These are phyloP conservation scores for Asterophora parasitica DNA, from an alignment of 768 basidiomycete species.

Conservation along the genomic window DNA sequence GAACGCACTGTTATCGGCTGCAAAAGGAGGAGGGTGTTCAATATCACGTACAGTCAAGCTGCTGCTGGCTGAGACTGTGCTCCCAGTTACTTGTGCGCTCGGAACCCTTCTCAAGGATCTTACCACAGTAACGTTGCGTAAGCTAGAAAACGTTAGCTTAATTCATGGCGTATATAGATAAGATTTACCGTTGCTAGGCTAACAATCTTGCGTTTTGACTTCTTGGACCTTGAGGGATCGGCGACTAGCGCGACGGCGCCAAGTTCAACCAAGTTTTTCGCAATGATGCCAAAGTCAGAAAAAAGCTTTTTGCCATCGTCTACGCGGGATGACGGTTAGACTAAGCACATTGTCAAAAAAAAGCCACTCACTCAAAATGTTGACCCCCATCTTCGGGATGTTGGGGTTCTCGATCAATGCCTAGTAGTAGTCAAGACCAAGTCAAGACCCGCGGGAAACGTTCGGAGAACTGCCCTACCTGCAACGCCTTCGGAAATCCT, in stretches of 20 bases:
- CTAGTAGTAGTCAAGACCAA: no score
- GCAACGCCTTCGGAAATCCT: constrained; percentile 29
- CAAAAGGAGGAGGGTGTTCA: not conserved
- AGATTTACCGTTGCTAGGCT: constrained; percentile 27
- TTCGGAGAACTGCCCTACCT: constrained; percentile 13
- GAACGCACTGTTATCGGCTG: not conserved
- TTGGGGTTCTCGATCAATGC: constrained; percentile 26
- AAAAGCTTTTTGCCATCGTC: constrained; percentile 36
- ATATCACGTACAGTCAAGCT: constrained; percentile 23
- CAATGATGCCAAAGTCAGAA: constrained; percentile 33
- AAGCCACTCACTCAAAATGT: constrained; percentile 25
- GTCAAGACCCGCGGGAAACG: no score
- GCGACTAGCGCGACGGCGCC: constrained; percentile 26
- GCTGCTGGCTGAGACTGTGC: constrained; percentile 16
- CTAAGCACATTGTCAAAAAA: not conserved
- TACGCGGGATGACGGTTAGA: constrained; percentile 9
- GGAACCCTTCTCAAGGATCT: constrained; percentile 25
- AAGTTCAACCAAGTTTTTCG: constrained; percentile 31
- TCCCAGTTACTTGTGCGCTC: constrained; percentile 34
- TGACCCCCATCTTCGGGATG: constrained; percentile 29
- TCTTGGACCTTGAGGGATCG: constrained; percentile 18
- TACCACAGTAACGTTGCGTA: constrained; percentile 27
- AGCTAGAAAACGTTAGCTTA: constrained; percentile 16
- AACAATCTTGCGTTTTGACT: constrained; percentile 24
- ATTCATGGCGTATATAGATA: not conserved